Base-by-base conservation (phyloP, 495 filamentous ascomycete species). In the Daldinia vernicosa region DNA sequence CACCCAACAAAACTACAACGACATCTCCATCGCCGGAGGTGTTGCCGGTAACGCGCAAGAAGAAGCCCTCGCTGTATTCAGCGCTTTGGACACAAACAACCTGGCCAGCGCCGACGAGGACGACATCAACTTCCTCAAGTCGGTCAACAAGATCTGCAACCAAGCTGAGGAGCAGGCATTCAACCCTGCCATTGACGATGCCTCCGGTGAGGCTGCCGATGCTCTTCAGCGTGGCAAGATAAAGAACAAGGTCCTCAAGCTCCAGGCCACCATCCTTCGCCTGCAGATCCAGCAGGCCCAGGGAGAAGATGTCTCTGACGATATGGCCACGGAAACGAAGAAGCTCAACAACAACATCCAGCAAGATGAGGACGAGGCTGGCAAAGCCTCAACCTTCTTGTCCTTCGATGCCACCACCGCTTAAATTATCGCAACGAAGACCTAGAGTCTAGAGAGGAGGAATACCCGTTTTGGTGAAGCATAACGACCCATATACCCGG, bases 201-300 rank as follows among this genome's bases (percentile, higher is more conserved):
- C 77, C 8, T 53, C 58, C 24, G 80, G 78, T 9, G 77, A 74
- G 17, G 76, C 56, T 7, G 74, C 78, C 7, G 72, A 71, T 14
- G 79, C 81, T 12, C 78, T 83, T 47, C 80, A 84, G 78, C 82
- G 82, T 28, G 84, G 84, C 69, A 86, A 86, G 76, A 86, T 85
- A 60, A 84, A 84, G 80, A 86, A 86, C 78, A 86, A 86, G 78
- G 81, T 86, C 63, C 71, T 86, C 39, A 86, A 86, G 76, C 75
- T 86, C 43, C 75, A 79, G 28, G 76, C 80, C 26, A 75, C 78
- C 32, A 64, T 82, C 1, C 27, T 81, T 37, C 63, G 60, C 1
- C 72, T 83, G n/a, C 65, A 70, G 72, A 76, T 79, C 45, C 43
- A 78, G 58, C 69, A 76, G 26, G 81, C 81, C 0, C 79, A 82